A percentile compares a stretch with the other conserved stretches of the same genome.
Conservation (phyloP, 805 yeast genomes). For the Hanseniaspora guilliermondii region DNA sequence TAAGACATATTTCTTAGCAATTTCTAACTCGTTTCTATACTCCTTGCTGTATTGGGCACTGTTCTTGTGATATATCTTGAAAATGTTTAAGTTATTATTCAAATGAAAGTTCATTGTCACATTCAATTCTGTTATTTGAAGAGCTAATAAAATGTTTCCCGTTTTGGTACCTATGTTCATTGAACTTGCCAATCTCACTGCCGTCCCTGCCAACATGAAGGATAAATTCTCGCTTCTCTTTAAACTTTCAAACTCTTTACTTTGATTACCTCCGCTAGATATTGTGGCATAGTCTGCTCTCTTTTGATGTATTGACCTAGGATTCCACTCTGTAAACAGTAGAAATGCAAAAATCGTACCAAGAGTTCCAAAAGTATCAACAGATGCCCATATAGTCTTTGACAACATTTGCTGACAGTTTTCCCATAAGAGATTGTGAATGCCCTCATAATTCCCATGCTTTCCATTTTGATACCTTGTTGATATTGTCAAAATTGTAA, state of each 20-base stretch:
- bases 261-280: background rate
- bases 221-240: conserved; percentile 81
- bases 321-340: conserved; percentile 88
- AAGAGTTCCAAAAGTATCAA: conserved; percentile 72
- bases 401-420: conserved; percentile 71
- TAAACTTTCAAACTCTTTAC: conserved; percentile 62
- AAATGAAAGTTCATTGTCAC: conserved; percentile 73
- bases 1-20: conserved; percentile 19
- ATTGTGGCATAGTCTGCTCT: conserved; percentile 71
- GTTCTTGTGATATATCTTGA: conserved; percentile 5
- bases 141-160: conserved; percentile 63
- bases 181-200: conserved; percentile 75
- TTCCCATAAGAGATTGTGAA: conserved; percentile 75
- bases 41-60: background rate
- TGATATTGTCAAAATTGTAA: conserved; percentile 70
- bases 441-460: conserved; percentile 31
- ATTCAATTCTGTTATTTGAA: conserved; percentile 73
- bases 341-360: conserved; percentile 80
- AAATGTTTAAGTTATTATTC: conserved; percentile 47
- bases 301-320: conserved; percentile 82
- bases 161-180: conserved; percentile 67
- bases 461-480: conserved; percentile 60
- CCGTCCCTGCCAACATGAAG: conserved; percentile 85
- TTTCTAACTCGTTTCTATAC: conserved; percentile 11
- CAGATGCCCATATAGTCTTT: conserved; percentile 79